A percentile compares a stretch with the other conserved stretches of the same genome.
These are phyloP conservation scores for Venturia aucupariae DNA, from an alignment of 2,329 filamentous ascomycete genomes.

Conservation along the genomic window DNA sequence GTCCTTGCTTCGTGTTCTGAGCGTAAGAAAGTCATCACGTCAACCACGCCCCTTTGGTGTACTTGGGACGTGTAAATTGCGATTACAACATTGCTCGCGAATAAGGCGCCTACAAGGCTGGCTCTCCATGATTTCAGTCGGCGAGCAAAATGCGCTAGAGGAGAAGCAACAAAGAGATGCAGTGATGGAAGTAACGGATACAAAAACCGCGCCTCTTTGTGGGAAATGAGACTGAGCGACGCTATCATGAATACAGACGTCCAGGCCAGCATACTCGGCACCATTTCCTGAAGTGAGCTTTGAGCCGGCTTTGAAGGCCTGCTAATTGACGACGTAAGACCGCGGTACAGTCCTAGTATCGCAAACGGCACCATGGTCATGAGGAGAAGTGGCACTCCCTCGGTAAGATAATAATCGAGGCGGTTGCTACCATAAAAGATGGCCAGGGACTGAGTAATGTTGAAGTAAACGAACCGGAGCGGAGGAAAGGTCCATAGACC, in stretches of 20 bases:
- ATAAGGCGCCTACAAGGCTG: slow-evolving; percentile 38
- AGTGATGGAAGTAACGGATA: slow-evolving; percentile 85
- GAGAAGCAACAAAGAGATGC: slow-evolving; percentile 66
- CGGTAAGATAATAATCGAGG: slow-evolving; percentile 86
- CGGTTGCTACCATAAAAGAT: slow-evolving; percentile 88
- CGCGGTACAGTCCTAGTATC: slow-evolving; percentile 51
- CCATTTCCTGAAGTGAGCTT: neutral
- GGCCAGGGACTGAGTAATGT: slow-evolving; percentile 76
- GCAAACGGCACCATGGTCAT: slow-evolving; percentile 76
- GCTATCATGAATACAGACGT: slow-evolving; percentile 51
- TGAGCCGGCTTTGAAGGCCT: neutral
- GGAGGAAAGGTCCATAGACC: slow-evolving; percentile 81
- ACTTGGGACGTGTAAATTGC: slow-evolving; percentile 64
- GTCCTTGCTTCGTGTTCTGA: slow-evolving; percentile 46
- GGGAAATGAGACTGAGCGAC: slow-evolving; percentile 67
- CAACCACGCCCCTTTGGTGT: slow-evolving; percentile 73
- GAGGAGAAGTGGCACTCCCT: slow-evolving; percentile 79
- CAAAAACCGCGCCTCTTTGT: slow-evolving; percentile 97
- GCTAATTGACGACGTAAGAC: neutral
- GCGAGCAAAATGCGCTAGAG: slow-evolving; percentile 56
- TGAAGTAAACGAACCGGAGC: slow-evolving; percentile 80
- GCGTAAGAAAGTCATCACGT: slow-evolving; percentile 68
- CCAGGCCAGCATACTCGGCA: slow-evolving; percentile 23
- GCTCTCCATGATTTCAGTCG: slow-evolving; percentile 27
- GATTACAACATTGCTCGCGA: slow-evolving; percentile 60